Percentiles rank a stretch among this genome's conserved stretches.
Evolutionary conservation across 257 asterid species (phyloP).

Genomic region (Cinchona pubescens): DNA sequence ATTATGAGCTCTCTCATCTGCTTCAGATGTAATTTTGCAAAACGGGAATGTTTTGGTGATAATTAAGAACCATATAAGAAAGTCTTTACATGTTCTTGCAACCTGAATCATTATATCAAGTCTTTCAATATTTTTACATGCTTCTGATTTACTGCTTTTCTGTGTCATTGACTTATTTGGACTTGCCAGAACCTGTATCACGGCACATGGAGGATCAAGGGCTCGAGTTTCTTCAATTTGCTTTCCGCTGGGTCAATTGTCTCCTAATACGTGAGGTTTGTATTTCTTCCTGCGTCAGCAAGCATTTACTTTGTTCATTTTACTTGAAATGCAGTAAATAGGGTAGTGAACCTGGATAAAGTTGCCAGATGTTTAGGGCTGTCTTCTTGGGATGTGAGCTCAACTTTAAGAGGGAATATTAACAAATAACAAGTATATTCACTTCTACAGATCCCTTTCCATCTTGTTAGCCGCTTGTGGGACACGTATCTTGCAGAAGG

Average conservation of each 20-base stretch:
- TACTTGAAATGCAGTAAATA: not conserved
- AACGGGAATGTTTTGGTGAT: not conserved
- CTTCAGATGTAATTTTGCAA: not conserved
- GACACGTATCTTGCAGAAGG: conserved; percentile 99
- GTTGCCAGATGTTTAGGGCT: not conserved
- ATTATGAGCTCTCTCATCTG: not conserved
- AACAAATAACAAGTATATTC: conserved; percentile 25
- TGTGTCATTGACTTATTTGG: conserved; percentile 1
- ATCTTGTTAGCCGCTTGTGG: conserved; percentile 90
- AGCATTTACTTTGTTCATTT: not conserved
- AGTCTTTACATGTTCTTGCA: not conserved
- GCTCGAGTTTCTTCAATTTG: conserved; percentile 96
- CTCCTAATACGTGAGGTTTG: conserved; percentile 94
- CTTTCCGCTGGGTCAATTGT: conserved; percentile 99
- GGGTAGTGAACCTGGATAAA: not conserved
- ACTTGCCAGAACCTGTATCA: conserved; percentile 64
- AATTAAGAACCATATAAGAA: not conserved
- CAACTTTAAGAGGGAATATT: conserved; percentile 14
- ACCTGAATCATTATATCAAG: not conserved
- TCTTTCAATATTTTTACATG: not conserved
- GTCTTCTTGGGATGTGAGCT: not conserved
- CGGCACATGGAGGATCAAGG: conserved; percentile 95
- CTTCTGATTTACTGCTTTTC: not conserved
- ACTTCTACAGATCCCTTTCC: conserved; percentile 66
- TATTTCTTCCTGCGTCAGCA: conserved; percentile 2